Conservation (phyloP, 1,139 yeast species). For the Pichia terricola region DNA sequence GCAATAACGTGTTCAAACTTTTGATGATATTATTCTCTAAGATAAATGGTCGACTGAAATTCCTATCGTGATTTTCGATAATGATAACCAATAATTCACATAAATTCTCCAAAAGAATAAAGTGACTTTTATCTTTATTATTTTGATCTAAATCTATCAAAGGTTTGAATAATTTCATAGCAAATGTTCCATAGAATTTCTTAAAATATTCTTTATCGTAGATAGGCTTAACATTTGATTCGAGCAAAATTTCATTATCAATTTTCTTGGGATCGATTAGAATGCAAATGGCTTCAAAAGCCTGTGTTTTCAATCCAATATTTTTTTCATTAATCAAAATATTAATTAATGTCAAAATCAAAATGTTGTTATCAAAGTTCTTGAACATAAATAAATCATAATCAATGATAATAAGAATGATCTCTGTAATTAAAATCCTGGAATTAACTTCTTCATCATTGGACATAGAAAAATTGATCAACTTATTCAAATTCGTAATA, state of each 20-base stretch:
- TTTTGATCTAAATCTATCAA: constrained; percentile 26
- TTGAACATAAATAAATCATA: constrained; percentile 68
- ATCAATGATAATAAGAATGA: constrained; percentile 72
- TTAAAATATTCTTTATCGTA: background rate
- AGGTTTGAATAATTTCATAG: constrained; percentile 42
- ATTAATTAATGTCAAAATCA: constrained; percentile 50
- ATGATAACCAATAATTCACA: constrained; percentile 66
- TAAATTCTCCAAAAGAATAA: constrained; percentile 29
- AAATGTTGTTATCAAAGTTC: constrained; percentile 25
- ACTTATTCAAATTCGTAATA: constrained; percentile 51
- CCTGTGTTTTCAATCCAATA: constrained; percentile 71
- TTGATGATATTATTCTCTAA: constrained; percentile 35
- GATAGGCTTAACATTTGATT: background rate
- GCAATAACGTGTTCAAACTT: constrained; percentile 41
- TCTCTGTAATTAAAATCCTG: constrained; percentile 71
- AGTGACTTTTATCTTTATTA: background rate
- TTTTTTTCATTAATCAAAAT: constrained; percentile 56
- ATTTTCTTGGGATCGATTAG: constrained; percentile 45
- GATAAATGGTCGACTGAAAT: constrained; percentile 50
- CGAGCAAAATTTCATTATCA: background rate
- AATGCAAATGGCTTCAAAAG: constrained; percentile 71
- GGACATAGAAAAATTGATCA: constrained; percentile 60
- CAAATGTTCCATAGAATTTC: background rate
- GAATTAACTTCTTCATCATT: constrained; percentile 35
- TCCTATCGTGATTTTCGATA: constrained; percentile 49